Base-by-base conservation (phyloP, 345 rosid species). In the Populus euphratica region DNA sequence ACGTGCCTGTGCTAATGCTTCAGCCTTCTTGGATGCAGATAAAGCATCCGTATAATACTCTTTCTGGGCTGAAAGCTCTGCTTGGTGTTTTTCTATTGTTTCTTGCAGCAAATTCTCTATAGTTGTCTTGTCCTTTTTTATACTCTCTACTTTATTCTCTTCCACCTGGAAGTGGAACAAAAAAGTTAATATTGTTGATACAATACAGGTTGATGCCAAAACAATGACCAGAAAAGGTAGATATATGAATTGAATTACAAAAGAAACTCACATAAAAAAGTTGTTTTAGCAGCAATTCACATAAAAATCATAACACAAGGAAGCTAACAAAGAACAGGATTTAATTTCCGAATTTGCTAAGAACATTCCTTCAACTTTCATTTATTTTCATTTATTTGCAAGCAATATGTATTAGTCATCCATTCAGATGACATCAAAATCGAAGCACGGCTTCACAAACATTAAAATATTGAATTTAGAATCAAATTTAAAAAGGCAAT, bases 61-160 rank as follows among this genome's bases (percentile, higher is more conserved):
- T 81, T 91, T 94, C 81, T 94, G 98, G 52, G 86, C 84, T 38
- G 91, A 83, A 81, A 96, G 88, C 83, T 96, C 98, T 5, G 86
- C 87, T 87, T 91, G 99, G 85, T 96, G 97, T 80, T 89, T 92
- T 83, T 96, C 99, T 75, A 94, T 90, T 61, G 98, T 93, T 86
- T 96, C 99, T 86, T 96, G 97, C 76, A 96, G 88, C 88, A 96
- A 83, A 68, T 85, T 87, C 86, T 96, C 99, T 50, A 98, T 92
- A 35, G 97, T 94, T 81, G 91, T 78, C 88, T 96, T 96, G 83
- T 96, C 97, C 88, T 80, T 94, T 89, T 86, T 94, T 65, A 92
- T 88, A 83, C 97, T 91, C 84, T 94, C 98, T 73, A 90, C 98
- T 82, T 94, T 96, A 78, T 87, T 96, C 86, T 96, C 99, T 87